Conservation (phyloP, 768 basidiomycete genomes). For the Phlebiopsis gigantea region DNA sequence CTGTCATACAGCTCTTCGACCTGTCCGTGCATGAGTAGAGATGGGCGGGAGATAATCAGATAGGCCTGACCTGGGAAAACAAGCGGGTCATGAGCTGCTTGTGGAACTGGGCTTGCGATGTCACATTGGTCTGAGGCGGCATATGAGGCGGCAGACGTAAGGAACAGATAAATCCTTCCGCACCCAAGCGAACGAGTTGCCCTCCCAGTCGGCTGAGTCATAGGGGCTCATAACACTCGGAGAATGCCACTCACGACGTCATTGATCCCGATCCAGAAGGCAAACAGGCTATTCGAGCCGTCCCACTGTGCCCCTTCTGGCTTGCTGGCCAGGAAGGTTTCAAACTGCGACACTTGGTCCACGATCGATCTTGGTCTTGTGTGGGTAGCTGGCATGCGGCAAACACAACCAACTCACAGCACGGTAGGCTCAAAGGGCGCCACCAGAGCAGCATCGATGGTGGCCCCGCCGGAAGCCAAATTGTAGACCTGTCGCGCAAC, state of each 20-base stretch:
- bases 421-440: conserved; percentile 31
- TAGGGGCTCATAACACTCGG: background rate
- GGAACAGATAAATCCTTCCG: conserved; percentile 6
- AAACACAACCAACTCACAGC: conserved; percentile 21
- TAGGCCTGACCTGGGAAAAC: conserved; percentile 27
- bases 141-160: conserved; percentile 1
- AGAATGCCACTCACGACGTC: conserved; percentile 25
- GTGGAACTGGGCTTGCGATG: conserved; percentile 29
- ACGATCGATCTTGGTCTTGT: conserved; percentile 26
- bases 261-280: conserved; percentile 35
- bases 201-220: conserved; percentile 25
- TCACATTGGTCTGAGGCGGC: conserved; percentile 28
- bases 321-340: conserved; percentile 27
- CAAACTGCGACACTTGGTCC: conserved; percentile 31
- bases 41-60: background rate
- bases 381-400: background rate
- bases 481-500: conserved; percentile 33
- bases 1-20: conserved; percentile 41
- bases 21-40: conserved; percentile 20
- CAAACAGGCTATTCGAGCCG: conserved; percentile 29
- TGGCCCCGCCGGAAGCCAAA: conserved; percentile 33
- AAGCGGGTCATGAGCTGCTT: conserved; percentile 27
- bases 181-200: conserved; percentile 45
- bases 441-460: conserved; percentile 33
- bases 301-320: conserved; percentile 29